phyloP scores from a whole-genome alignment of 345 rosid genomes.

The Populus alba region DNA sequence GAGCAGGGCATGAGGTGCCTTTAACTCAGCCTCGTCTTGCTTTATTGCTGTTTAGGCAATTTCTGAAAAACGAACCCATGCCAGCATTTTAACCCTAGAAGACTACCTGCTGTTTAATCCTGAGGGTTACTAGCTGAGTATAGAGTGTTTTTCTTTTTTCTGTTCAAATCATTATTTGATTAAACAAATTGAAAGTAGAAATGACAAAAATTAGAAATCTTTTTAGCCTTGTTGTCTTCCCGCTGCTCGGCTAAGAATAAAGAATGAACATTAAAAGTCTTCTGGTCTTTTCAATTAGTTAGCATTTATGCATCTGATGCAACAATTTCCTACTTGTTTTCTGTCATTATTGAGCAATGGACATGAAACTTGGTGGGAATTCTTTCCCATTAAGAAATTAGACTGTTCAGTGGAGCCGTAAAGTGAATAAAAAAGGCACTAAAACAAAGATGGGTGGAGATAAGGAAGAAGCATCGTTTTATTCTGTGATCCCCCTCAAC shows the following conservation, averaged over 20 bases:
- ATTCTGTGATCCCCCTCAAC: slow-evolving; percentile 17
- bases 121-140: neutral
- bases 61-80: slow-evolving; percentile 39
- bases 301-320: neutral
- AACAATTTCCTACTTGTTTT: neutral
- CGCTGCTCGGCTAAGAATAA: neutral
- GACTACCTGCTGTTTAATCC: neutral
- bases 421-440: slow-evolving; percentile 18
- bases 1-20: slow-evolving; percentile 72
- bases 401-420: slow-evolving; percentile 17
- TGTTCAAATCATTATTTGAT: neutral
- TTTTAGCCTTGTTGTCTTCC: neutral
- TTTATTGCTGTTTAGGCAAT: slow-evolving; percentile 36
- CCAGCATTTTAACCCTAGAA: slow-evolving; percentile 14
- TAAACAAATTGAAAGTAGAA: neutral
- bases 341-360: neutral
- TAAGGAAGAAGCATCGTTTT: slow-evolving; percentile 19
- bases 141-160: neutral
- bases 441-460: slow-evolving; percentile 23
- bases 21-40: slow-evolving; percentile 48
- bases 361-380: slow-evolving; percentile 8
- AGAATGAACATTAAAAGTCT: neutral
- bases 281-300: neutral
- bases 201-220: neutral
- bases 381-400: slow-evolving; percentile 11